A percentile compares a stretch with the other conserved stretches of the same genome.
phyloP scores from a whole-genome alignment of 495 filamentous ascomycete species.

The Podospora tetraspora region DNA sequence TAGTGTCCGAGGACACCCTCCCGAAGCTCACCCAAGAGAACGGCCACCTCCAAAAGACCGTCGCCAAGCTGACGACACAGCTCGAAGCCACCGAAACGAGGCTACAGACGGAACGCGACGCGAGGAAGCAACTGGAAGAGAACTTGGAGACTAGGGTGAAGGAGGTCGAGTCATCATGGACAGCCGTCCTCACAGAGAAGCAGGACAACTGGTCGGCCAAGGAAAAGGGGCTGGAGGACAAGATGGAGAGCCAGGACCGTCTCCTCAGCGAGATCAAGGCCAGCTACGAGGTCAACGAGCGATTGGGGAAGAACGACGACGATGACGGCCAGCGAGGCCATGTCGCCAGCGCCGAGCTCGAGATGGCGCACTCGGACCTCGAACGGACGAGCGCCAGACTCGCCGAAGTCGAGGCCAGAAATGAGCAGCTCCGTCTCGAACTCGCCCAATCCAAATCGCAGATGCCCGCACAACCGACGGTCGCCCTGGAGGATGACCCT shows the following conservation, averaged over 20 bases:
- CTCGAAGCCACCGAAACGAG: slow-evolving; percentile 78
- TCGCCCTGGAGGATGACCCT: slow-evolving; percentile 76
- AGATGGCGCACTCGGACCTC: slow-evolving; percentile 84
- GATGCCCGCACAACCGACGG: slow-evolving; percentile 51
- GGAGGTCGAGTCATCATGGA: slow-evolving; percentile 86
- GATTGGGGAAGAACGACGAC: slow-evolving; percentile 67
- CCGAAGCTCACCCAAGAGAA: slow-evolving; percentile 85
- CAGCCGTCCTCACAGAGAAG: slow-evolving; percentile 88
- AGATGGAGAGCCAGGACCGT: slow-evolving; percentile 88
- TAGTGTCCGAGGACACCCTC: slow-evolving; percentile 82
- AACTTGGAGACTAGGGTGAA: slow-evolving; percentile 69
- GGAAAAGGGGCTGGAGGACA: slow-evolving; percentile 86
- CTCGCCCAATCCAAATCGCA: slow-evolving; percentile 83
- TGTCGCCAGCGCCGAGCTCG: slow-evolving; percentile 82
- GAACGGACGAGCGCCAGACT: slow-evolving; percentile 83
- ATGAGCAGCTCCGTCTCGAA: slow-evolving; percentile 87
- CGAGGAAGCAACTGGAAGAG: slow-evolving; percentile 69
- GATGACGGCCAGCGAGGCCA: slow-evolving; percentile 51
- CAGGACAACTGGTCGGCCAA: slow-evolving; percentile 94
- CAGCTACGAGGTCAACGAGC: slow-evolving; percentile 92
- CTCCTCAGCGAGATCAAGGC: slow-evolving; percentile 92
- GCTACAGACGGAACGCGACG: slow-evolving; percentile 65
- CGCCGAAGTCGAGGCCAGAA: slow-evolving; percentile 87
- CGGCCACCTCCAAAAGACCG: slow-evolving; percentile 71
- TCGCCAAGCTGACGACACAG: slow-evolving; percentile 80